These are phyloP conservation scores for Phytomonas sp. DNA, from an alignment of 208 protist species.

Conservation along the genomic window DNA sequence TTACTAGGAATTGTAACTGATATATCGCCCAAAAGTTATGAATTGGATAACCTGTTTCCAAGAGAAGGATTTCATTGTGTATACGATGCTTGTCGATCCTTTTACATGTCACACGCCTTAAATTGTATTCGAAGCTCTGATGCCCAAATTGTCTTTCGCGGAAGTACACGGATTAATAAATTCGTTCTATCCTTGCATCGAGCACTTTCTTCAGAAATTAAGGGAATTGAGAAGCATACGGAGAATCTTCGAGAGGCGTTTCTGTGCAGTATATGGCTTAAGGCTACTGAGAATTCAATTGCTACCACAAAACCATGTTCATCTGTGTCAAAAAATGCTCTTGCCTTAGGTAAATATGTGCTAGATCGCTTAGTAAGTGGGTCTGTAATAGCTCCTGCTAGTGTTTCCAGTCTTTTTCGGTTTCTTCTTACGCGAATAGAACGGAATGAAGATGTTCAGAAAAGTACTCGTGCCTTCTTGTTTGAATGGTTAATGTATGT, in stretches of 20 bases:
- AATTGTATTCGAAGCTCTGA: conserved; percentile 18
- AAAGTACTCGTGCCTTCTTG: conserved; percentile 24
- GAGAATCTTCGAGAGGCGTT: conserved; percentile 33
- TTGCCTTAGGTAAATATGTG: conserved; percentile 43
- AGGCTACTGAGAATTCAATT: conserved; percentile 32
- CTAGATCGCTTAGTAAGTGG: conserved; percentile 51
- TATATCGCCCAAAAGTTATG: conserved; percentile 29
- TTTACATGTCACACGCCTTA: conserved; percentile 33
- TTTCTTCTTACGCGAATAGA: conserved; percentile 26
- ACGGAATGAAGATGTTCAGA: conserved; percentile 18
- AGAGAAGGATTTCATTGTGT: conserved; percentile 27
- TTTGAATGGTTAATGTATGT: conserved; percentile 65
- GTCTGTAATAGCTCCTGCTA: conserved; percentile 28
- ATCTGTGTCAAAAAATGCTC: conserved; percentile 28
- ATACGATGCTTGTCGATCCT: conserved; percentile 30
- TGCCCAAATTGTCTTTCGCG: conserved; percentile 13
- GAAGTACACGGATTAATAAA: conserved; percentile 26
- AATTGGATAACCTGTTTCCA: conserved; percentile 27
- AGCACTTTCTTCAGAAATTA: conserved; percentile 25
- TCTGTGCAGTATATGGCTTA: conserved; percentile 49
- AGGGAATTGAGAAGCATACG: conserved; percentile 25
- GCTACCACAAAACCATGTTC: conserved; percentile 13
- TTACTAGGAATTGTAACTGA: conserved; percentile 16
- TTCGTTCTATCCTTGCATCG: conserved; percentile 55
- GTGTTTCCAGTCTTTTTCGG: conserved; percentile 29